phyloP scores from a whole-genome alignment of 176 grass and related monocot genomes.

The Lolium multiflorum region DNA sequence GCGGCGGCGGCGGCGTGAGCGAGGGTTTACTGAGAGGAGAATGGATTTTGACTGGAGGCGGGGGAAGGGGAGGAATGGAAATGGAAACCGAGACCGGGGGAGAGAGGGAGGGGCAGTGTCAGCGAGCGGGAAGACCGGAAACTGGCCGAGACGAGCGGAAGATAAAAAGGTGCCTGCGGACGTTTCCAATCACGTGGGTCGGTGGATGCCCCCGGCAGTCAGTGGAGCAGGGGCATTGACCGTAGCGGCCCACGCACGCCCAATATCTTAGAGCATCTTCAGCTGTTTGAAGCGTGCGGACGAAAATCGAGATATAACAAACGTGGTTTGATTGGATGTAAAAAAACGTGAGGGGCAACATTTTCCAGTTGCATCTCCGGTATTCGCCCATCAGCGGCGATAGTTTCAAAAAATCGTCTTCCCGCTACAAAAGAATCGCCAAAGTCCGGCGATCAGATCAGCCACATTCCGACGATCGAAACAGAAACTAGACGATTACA shows the following conservation, averaged over 20 bases:
- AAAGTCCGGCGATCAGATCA: too few relatives aligned
- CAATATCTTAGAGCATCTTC: too few relatives aligned
- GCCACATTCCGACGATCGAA: too few relatives aligned
- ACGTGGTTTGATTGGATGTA: too few relatives aligned
- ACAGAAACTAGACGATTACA: too few relatives aligned
- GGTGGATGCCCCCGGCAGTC: slow-evolving; percentile 14
- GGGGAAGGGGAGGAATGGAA: neutral
- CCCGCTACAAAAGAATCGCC: too few relatives aligned
- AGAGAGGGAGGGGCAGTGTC: neutral
- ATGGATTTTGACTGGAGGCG: slow-evolving; percentile 36
- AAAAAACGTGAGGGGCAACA: too few relatives aligned
- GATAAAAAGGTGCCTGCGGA: neutral
- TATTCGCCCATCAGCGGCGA: too few relatives aligned
- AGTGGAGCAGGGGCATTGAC: slow-evolving; percentile 22
- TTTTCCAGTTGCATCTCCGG: too few relatives aligned
- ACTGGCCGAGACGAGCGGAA: neutral
- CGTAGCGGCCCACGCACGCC: slow-evolving; percentile 15
- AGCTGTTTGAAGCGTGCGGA: too few relatives aligned
- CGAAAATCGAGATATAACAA: too few relatives aligned
- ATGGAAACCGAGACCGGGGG: neutral
- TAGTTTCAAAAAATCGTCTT: too few relatives aligned
- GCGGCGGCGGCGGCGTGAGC: slow-evolving; percentile 2
- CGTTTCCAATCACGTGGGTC: slow-evolving; percentile 36
- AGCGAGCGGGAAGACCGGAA: slow-evolving; percentile 58
- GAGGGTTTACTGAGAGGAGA: slow-evolving; percentile 3